Evolutionary conservation across 352 stramenopile species (phyloP).

Genomic region (Phytophthora boehmeriae): DNA sequence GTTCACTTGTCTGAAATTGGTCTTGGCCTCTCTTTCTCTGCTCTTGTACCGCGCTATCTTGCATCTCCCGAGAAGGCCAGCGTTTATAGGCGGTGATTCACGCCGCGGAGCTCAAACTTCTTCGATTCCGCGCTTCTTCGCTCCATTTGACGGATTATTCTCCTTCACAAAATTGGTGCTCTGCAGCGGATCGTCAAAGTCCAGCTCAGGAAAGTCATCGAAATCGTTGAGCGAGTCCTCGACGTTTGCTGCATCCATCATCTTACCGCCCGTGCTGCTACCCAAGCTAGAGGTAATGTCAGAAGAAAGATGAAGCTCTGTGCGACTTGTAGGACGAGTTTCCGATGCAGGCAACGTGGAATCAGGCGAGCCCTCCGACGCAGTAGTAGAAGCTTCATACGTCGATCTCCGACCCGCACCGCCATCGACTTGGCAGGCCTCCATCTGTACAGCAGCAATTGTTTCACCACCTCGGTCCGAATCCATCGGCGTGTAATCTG

Average conservation of each 20-base stretch:
- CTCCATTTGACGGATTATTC: conserved; percentile 51
- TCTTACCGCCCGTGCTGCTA: conserved; percentile 20
- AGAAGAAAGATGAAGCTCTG: conserved; percentile 20
- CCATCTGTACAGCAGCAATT: background rate
- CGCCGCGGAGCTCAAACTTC: conserved; percentile 48
- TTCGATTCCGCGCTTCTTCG: conserved; percentile 70
- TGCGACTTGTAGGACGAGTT: conserved; percentile 16
- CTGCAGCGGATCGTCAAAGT: conserved; percentile 74
- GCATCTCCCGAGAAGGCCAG: background rate
- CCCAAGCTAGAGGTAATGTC: conserved; percentile 12
- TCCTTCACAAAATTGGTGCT: conserved; percentile 69
- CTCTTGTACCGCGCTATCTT: background rate
- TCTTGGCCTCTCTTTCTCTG: no score
- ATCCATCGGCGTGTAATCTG: background rate
- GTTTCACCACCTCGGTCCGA: background rate
- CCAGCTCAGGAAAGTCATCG: conserved; percentile 71
- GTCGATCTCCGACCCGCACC: conserved; percentile 4
- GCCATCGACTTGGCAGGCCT: conserved; percentile 3
- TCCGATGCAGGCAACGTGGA: conserved; percentile 12
- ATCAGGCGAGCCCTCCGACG: conserved; percentile 10
- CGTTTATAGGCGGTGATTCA: conserved; percentile 10
- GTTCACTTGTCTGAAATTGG: no score
- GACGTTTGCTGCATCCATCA: conserved; percentile 32
- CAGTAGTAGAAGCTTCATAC: conserved; percentile 18
- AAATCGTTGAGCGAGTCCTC: conserved; percentile 80